phyloP scores from a whole-genome alignment of 306 rosid genomes.

The Vachellia pachyceras region DNA sequence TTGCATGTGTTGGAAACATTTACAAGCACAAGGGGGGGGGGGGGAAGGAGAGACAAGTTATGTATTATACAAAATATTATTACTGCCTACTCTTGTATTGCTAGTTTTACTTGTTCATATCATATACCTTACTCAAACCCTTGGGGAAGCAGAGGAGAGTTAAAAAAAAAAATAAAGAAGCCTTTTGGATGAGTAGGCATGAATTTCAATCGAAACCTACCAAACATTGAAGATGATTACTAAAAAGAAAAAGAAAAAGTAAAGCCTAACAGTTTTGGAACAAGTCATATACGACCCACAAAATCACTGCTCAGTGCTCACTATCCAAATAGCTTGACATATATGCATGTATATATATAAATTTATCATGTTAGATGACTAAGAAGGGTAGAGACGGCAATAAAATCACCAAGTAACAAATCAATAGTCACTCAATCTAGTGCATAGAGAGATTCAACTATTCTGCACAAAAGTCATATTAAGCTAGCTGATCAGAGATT shows the following conservation, averaged over 20 bases:
- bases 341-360: too few relatives aligned
- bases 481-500: neutral
- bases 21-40: too few relatives aligned
- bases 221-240: neutral
- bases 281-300: neutral
- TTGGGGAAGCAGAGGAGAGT: neutral
- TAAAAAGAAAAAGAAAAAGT: neutral
- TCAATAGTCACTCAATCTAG: neutral
- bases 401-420: neutral
- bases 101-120: too few relatives aligned
- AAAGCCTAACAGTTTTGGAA: neutral
- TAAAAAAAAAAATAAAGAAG: neutral
- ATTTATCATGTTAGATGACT: neutral
- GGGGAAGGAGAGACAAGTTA: too few relatives aligned
- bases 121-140: too few relatives aligned
- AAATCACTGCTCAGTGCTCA: neutral
- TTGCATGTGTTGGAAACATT: too few relatives aligned
- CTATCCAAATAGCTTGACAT: neutral
- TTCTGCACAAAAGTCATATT: neutral
- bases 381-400: neutral
- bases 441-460: neutral
- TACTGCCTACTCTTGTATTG: too few relatives aligned
- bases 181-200: neutral
- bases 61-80: too few relatives aligned
- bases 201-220: neutral